Percentiles rank a stretch among this genome's conserved stretches.
phyloP scores from a whole-genome alignment of 1,284 basidiomycete genomes.

The Rhodotorula sp. region DNA sequence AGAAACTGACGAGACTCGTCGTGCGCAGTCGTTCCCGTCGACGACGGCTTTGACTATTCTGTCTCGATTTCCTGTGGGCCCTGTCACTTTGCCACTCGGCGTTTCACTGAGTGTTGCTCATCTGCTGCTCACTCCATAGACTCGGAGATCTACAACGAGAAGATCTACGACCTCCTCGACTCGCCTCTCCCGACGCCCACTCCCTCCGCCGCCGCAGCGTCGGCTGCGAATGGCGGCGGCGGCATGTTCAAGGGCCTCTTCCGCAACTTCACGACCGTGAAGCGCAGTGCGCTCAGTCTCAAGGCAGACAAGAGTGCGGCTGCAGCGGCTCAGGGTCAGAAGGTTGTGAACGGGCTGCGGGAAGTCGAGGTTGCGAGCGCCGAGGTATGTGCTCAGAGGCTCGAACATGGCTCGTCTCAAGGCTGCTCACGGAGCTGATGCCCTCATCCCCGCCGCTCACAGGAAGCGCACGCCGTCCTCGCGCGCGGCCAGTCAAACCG shows the following conservation, averaged over 20 bases:
- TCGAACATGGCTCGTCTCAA: too few relatives aligned
- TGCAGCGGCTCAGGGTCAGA: constrained; percentile 60
- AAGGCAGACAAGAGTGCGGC: constrained; percentile 58
- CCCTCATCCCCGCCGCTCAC: neutral
- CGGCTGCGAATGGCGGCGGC: constrained; percentile 19
- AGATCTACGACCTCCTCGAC: constrained; percentile 59
- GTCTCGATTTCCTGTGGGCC: constrained; percentile 78
- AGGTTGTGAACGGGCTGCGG: constrained; percentile 83
- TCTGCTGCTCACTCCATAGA: constrained; percentile 48
- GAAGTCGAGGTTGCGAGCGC: constrained; percentile 79
- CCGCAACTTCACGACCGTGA: constrained; percentile 59
- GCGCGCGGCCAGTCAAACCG: constrained; percentile 83
- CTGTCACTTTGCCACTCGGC: neutral
- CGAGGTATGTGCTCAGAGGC: constrained; percentile 52
- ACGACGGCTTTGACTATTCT: constrained; percentile 88
- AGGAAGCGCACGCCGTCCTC: constrained; percentile 50
- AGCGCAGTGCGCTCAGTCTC: constrained; percentile 77
- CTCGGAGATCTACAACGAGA: constrained; percentile 99
- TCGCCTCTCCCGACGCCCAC: constrained; percentile 35
- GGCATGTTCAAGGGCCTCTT: constrained; percentile 29
- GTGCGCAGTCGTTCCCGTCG: constrained; percentile 64
- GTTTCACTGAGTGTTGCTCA: too few relatives aligned
- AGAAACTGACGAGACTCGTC: too few relatives aligned
- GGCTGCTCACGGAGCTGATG: neutral
- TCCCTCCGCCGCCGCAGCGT: constrained; percentile 33